These are phyloP conservation scores for Mucor racemosus DNA, from an alignment of 371 early-diverging fungal species.

Conservation along the genomic window DNA sequence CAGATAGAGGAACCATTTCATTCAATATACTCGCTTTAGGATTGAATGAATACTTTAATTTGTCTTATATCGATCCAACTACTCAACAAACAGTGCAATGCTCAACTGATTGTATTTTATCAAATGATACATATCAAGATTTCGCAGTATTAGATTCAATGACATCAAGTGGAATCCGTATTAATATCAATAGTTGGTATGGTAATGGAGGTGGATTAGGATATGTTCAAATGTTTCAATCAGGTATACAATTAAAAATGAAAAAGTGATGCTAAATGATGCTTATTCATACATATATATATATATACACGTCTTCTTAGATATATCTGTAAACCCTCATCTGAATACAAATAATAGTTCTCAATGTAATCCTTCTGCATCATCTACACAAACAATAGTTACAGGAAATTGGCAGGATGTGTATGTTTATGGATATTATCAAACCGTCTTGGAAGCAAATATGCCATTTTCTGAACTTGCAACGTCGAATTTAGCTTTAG, in stretches of 20 bases:
- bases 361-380: constrained; percentile 14
- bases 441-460: constrained; percentile 38
- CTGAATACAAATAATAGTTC: constrained; percentile 31
- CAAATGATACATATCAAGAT: constrained; percentile 42
- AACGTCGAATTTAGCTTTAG: constrained; percentile 47
- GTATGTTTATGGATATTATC: constrained; percentile 47
- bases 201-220: constrained; percentile 70
- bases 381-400: constrained; percentile 28
- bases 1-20: constrained; percentile 61
- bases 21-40: constrained; percentile 62
- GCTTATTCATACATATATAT: background rate
- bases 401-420: constrained; percentile 44
- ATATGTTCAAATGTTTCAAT: constrained; percentile 63
- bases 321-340: constrained; percentile 31
- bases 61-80: constrained; percentile 62
- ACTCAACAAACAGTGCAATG: constrained; percentile 50
- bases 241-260: constrained; percentile 48
- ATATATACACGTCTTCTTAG: background rate
- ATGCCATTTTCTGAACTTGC: constrained; percentile 42
- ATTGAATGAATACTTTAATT: constrained; percentile 53
- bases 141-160: constrained; percentile 45
- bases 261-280: background rate
- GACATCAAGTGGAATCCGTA: constrained; percentile 47
- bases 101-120: constrained; percentile 56
- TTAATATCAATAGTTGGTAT: constrained; percentile 67